Evolutionary conservation across 2,329 filamentous ascomycete species (phyloP).

Genomic region (Ascochyta pisi): DNA sequence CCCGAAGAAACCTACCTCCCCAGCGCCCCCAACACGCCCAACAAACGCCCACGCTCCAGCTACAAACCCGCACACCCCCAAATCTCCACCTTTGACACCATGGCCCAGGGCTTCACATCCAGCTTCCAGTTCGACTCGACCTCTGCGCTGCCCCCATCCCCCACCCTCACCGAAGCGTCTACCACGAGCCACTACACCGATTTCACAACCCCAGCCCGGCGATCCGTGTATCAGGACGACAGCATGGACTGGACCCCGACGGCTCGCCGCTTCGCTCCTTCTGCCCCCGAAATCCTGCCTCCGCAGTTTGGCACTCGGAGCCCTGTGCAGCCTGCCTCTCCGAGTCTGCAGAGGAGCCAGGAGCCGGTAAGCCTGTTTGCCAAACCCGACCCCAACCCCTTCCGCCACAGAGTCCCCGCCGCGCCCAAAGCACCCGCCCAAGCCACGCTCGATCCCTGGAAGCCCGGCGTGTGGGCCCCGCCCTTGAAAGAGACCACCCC

Average conservation of each 20-base stretch:
- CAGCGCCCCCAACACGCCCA: conserved; percentile 23
- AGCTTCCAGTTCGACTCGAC: conserved; percentile 48
- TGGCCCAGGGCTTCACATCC: conserved; percentile 47
- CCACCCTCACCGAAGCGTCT: conserved; percentile 37
- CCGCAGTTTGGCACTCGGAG: conserved; percentile 22
- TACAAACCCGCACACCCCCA: conserved; percentile 34
- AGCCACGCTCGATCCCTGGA: conserved; percentile 67
- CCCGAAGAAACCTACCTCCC: conserved; percentile 37
- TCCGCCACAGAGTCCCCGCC: conserved; percentile 74
- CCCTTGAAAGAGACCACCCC: conserved; percentile 59
- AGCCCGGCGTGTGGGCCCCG: conserved; percentile 52
- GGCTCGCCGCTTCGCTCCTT: conserved; percentile 47
- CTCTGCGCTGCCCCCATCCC: conserved; percentile 40
- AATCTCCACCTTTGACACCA: conserved; percentile 43
- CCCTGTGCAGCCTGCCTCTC: conserved; percentile 9
- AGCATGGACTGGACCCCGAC: conserved; percentile 79
- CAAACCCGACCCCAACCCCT: conserved; percentile 58
- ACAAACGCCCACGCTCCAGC: conserved; percentile 32
- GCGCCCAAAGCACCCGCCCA: conserved; percentile 72
- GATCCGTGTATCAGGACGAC: conserved; percentile 49
- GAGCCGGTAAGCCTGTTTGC: conserved; percentile 30
- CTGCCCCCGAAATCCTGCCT: conserved; percentile 30
- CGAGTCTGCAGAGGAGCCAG: background rate
- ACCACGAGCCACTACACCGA: conserved; percentile 34
- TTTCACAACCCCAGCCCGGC: conserved; percentile 30